A percentile compares a stretch with the other conserved stretches of the same genome.
phyloP scores from a whole-genome alignment of 441 rosid genomes.

The Gossypium schwendimanii region DNA sequence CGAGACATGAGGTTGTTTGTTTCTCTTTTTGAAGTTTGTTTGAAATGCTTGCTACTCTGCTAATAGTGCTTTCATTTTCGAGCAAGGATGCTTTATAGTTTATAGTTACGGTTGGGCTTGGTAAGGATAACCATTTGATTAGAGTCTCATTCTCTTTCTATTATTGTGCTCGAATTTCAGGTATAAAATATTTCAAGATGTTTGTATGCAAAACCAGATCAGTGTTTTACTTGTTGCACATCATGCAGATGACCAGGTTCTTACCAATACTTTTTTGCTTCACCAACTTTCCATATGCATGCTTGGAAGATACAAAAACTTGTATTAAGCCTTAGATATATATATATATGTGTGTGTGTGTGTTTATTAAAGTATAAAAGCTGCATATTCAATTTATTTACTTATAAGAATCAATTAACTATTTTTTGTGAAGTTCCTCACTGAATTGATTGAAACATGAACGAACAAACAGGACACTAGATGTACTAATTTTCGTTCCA shows the following conservation, averaged over 20 bases:
- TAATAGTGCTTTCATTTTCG: conserved; percentile 7
- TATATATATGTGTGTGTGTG: too few species aligned
- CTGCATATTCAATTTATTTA: neutral
- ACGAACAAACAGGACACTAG: neutral
- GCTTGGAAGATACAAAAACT: neutral
- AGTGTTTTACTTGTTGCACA: conserved; percentile 82
- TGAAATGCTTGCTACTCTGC: neutral
- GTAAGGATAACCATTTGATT: conserved; percentile 3
- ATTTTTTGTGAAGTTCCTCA: neutral
- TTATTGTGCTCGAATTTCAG: conserved; percentile 32
- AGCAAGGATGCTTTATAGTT: neutral
- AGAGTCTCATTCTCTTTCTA: neutral
- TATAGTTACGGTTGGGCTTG: conserved; percentile 2
- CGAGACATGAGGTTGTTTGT: conserved; percentile 59
- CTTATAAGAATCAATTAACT: neutral
- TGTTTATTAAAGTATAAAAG: neutral
- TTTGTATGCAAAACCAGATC: conserved; percentile 49
- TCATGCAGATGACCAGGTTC: conserved; percentile 95
- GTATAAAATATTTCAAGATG: conserved; percentile 60
- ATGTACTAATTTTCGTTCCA: conserved; percentile 22
- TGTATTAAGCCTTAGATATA: neutral
- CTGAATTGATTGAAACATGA: neutral
- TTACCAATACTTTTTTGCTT: neutral
- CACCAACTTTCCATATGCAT: neutral
- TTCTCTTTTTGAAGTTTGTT: conserved; percentile 8